A percentile compares a stretch with the other conserved stretches of the same genome.
Conservation (phyloP, 164 flowering plant species). For the Nymphaea thermarum region DNA sequence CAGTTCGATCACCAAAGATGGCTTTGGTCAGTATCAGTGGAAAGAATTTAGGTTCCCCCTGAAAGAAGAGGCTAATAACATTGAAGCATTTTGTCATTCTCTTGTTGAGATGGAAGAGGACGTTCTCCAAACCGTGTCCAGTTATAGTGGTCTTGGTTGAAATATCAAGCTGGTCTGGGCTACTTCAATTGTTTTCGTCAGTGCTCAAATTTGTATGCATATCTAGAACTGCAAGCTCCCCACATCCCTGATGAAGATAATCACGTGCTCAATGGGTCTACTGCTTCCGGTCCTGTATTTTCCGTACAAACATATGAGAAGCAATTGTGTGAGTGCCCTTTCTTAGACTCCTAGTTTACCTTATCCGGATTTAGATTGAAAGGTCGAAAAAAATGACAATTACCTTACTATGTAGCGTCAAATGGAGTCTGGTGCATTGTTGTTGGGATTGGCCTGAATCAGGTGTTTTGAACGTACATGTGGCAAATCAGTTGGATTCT, state of each 20-base stretch:
- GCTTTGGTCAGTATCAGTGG: slow-evolving; percentile 40
- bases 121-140: slow-evolving; percentile 40
- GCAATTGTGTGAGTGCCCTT: neutral
- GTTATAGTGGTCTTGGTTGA: slow-evolving; percentile 43
- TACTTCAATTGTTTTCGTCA: neutral
- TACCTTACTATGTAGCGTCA: no score
- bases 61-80: slow-evolving; percentile 50
- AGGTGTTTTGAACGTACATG: no score
- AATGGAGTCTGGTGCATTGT: no score
- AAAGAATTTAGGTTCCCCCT: slow-evolving; percentile 53
- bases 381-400: no score
- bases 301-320: no score
- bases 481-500: no score
- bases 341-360: no score
- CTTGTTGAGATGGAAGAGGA: slow-evolving; percentile 83
- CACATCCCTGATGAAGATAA: neutral
- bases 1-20: slow-evolving; percentile 22
- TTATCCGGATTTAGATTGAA: no score
- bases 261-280: neutral
- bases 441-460: no score
- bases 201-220: neutral
- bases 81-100: slow-evolving; percentile 50
- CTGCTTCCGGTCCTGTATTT: no score
- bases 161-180: neutral
- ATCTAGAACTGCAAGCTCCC: neutral